Evolutionary conservation across 306 rosid genomes (phyloP).

Genomic region (Cucurbita moschata): DNA sequence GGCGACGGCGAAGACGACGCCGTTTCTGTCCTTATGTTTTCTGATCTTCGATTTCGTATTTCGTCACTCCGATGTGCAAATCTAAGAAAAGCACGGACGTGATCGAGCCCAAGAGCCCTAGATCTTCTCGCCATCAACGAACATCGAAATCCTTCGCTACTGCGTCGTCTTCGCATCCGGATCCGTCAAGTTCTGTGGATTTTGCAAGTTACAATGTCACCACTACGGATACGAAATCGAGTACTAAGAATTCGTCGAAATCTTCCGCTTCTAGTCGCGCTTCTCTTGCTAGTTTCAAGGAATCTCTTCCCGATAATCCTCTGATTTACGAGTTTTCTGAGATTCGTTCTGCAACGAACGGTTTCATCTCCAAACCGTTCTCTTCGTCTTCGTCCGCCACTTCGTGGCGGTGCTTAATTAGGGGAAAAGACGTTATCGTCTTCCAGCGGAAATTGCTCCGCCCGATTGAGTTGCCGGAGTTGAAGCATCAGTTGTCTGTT

Average conservation of each 20-base stretch:
- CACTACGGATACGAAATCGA: constrained; percentile 12
- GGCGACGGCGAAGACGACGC: background rate
- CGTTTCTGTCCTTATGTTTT: background rate
- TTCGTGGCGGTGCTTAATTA: constrained; percentile 57
- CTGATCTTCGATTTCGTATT: background rate
- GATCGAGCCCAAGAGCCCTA: constrained; percentile 22
- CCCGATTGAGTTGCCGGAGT: constrained; percentile 28
- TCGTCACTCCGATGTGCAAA: constrained; percentile 39
- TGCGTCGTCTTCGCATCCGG: constrained; percentile 1
- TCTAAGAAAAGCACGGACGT: constrained; percentile 44
- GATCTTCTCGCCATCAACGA: background rate
- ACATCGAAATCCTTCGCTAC: constrained; percentile 8
- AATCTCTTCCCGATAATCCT: constrained; percentile 59
- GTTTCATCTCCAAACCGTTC: constrained; percentile 24
- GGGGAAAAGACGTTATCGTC: constrained; percentile 38
- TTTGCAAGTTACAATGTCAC: constrained; percentile 9
- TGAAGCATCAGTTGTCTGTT: constrained; percentile 28
- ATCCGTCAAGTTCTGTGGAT: background rate
- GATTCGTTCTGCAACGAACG: constrained; percentile 48
- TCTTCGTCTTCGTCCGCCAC: constrained; percentile 42
- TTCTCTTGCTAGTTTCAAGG: constrained; percentile 48
- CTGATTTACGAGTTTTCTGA: constrained; percentile 51
- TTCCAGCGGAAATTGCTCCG: constrained; percentile 57
- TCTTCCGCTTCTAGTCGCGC: constrained; percentile 33
- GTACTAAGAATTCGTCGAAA: constrained; percentile 29